Percentiles rank a stretch among this genome's conserved stretches.
phyloP scores from a whole-genome alignment of 2,329 filamentous ascomycete genomes.

The Xylaria digitata region DNA sequence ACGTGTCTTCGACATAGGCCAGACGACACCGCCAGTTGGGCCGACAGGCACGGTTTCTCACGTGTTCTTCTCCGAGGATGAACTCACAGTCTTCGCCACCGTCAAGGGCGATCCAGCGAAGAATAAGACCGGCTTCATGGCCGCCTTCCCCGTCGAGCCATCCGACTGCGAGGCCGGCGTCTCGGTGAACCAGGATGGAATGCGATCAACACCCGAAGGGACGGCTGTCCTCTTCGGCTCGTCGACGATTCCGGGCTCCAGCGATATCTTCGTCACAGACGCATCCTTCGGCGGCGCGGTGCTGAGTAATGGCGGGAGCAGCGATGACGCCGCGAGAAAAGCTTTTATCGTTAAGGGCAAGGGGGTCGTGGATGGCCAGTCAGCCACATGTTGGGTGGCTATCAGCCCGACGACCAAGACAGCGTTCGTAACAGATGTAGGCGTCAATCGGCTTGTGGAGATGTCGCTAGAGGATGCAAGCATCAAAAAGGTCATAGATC shows the following conservation, averaged over 20 bases:
- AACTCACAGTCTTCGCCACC: constrained; percentile 62
- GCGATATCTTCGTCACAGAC: constrained; percentile 65
- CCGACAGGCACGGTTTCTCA: constrained; percentile 70
- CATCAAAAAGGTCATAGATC: constrained; percentile 57
- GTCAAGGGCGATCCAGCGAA: constrained; percentile 69
- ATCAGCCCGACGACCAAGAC: constrained; percentile 56
- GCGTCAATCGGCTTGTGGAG: constrained; percentile 64
- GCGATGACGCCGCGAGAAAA: not conserved
- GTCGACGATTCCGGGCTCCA: constrained; percentile 54
- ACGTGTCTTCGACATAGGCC: constrained; percentile 61
- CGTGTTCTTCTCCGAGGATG: constrained; percentile 67
- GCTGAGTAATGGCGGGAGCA: constrained; percentile 48
- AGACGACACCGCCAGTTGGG: constrained; percentile 68
- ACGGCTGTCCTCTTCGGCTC: constrained; percentile 70
- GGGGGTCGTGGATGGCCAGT: constrained; percentile 61
- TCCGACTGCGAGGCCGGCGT: constrained; percentile 24
- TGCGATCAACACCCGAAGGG: constrained; percentile 60
- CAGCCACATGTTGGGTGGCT: constrained; percentile 68
- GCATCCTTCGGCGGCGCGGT: constrained; percentile 67
- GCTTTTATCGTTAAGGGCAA: constrained; percentile 50
- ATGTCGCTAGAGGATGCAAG: constrained; percentile 63
- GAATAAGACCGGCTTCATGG: constrained; percentile 68
- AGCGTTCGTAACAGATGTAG: constrained; percentile 71
- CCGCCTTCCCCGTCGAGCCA: constrained; percentile 58
- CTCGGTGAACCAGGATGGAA: constrained; percentile 45